Evolutionary conservation across 805 yeast species (phyloP).

Genomic region (Ogataea naganishii): DNA sequence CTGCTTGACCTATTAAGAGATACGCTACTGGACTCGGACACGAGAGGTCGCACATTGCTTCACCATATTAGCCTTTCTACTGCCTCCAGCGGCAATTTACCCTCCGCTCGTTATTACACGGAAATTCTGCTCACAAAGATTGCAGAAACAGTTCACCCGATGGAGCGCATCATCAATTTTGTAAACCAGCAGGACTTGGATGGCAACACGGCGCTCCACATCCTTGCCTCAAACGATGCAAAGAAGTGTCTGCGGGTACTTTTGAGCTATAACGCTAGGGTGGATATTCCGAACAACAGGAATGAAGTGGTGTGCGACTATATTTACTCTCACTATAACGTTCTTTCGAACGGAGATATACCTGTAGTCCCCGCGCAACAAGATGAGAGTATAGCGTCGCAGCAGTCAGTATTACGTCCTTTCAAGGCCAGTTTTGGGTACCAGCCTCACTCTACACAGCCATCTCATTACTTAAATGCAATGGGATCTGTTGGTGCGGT

Average conservation of each 20-base stretch:
- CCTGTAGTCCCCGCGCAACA: slow-evolving; percentile 14
- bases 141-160: slow-evolving; percentile 47
- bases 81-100: slow-evolving; percentile 55
- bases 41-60: slow-evolving; percentile 64
- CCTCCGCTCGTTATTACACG: slow-evolving; percentile 77
- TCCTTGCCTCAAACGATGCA: slow-evolving; percentile 36
- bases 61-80: slow-evolving; percentile 79
- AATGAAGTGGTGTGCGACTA: slow-evolving; percentile 32
- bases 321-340: no score
- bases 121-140: slow-evolving; percentile 69
- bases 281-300: slow-evolving; percentile 39
- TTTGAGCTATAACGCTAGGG: slow-evolving; percentile 42
- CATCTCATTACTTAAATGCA: background rate
- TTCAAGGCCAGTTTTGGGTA: background rate
- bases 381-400: slow-evolving; percentile 3
- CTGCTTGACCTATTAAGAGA: slow-evolving; percentile 69
- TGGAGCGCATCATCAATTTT: slow-evolving; percentile 51
- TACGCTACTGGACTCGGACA: slow-evolving; percentile 72
- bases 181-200: slow-evolving; percentile 47
- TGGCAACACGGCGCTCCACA: slow-evolving; percentile 50
- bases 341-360: slow-evolving; percentile 18
- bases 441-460: slow-evolving; percentile 1
- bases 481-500: background rate
- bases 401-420: slow-evolving; percentile 3
- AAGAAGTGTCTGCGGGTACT: slow-evolving; percentile 35